Base-by-base conservation (phyloP, 176 grass and related monocot genomes). In the Raddia guianensis region DNA sequence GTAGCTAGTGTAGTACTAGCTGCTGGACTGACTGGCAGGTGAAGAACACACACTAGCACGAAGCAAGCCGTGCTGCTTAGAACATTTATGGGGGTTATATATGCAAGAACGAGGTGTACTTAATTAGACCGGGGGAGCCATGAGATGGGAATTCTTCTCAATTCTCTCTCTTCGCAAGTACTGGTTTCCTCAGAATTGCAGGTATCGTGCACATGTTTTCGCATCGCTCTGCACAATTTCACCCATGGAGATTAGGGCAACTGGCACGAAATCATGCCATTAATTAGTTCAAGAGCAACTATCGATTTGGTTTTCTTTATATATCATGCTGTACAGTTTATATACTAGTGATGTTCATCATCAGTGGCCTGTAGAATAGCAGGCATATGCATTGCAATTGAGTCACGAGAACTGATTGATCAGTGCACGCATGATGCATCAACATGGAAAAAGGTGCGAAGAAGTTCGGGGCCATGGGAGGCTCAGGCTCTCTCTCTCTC, bases 341-440 rank as follows among this genome's bases (percentile, higher is more conserved):
- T 27, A 27, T 27, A 27, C 27, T 27, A 27, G 27, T 27, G 27
- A 27, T 27, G 27, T 27, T 27, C 27, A 27, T 27, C 40, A 35
- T 82, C 45, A 6, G 78, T 75, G 18, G 7, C 6, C 34, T 37
- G 19, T n/a, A 40, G 73, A 82, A 48, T 65, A 61, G 27, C 77
- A 46, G 47, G 12, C 27, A 27, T 27, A 27, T 27, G 27, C 27
- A 27, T 27, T 27, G 18, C 66, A 72, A n/a, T n/a, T 64, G 71
- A 65, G 64, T n/a, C 63, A 57, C 71, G 7, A 47, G 58, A 58
- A 66, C 3, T 52, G 76, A 80, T n/a, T 16, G 37, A 71, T 76
- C 40, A 78, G 78, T 86, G 79, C 83, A 45, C 4, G 72, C 78
- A 82, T 73, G 72, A 52, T 13, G 72, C 78, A 82, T 73, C 78